Base-by-base conservation (phyloP, 768 basidiomycete species). In the Auriscalpium microsporum region DNA sequence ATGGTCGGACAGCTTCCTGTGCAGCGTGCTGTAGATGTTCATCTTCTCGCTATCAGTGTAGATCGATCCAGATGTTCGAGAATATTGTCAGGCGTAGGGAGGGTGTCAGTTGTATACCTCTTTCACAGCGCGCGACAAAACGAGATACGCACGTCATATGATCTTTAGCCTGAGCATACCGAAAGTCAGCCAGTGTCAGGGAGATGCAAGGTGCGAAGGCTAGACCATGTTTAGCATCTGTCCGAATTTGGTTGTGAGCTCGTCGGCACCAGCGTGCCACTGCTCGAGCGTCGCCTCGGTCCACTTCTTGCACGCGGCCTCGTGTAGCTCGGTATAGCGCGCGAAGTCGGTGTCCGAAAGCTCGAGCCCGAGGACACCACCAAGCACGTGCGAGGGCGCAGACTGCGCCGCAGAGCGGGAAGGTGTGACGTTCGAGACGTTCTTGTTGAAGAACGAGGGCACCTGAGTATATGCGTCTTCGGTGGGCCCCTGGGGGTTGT, bases 251-350 rank as follows among this genome's bases (percentile, higher is more conserved):
- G 60, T 59, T 4, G 69, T 64, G 53, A 82, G 65, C 58, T 79
- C 81, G 48, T 80, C 72, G 1, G 76, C 78, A 6, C 81, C 83
- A 23, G 75, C 70, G 5, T 70, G 63, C 83, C 83, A 83, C 50
- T 83, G 80, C 13, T 78, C 75, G 54, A 74, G 65, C 0, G 73
- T 71, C 54, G 79, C 80, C 8, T 73, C 70, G 13, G 71, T 71
- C 81, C 81, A 84, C 57, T 71, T 75, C 56, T 71, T 70, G 33
- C 70, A 64, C 28, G 72, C 63, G 10, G 67, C 67, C 38, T 78
- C 77, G 56, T 83, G 82, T 28, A 66, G 65, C 0, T 77, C 75
- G 35, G 70, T 61, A 56, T 76, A 67, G 10, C 69, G 66, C 19
- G 71, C 74, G 17, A 77, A 62, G 57, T 74, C 78, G 0, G 59